Conservation (phyloP, 1,139 yeast species). For the Lodderomyces jiufengensis region DNA sequence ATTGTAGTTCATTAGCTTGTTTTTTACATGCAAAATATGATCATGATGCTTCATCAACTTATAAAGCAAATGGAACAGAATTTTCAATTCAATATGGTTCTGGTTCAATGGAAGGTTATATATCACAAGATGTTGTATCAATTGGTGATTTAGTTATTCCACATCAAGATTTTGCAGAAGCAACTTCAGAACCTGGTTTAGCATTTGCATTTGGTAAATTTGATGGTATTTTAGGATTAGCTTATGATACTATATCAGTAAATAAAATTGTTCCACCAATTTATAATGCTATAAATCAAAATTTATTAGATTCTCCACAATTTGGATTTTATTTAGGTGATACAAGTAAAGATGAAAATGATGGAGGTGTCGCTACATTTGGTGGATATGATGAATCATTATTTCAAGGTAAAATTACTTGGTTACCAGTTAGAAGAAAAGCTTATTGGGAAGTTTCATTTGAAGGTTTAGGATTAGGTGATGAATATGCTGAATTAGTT, state of each 20-base stretch:
- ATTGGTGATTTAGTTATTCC: slow-evolving; percentile 84
- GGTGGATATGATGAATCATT: slow-evolving; percentile 85
- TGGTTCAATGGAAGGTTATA: slow-evolving; percentile 87
- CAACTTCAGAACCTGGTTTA: slow-evolving; percentile 94
- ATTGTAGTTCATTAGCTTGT: slow-evolving; percentile 92
- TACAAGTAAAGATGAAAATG: slow-evolving; percentile 54
- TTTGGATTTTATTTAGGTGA: slow-evolving; percentile 92
- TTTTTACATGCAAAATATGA: slow-evolving; percentile 88
- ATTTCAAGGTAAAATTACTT: slow-evolving; percentile 78
- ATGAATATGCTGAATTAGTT: slow-evolving; percentile 78
- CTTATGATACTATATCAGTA: slow-evolving; percentile 86
- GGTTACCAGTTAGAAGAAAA: slow-evolving; percentile 97
- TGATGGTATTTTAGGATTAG: slow-evolving; percentile 95
- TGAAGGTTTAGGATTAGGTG: slow-evolving; percentile 86
- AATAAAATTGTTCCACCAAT: slow-evolving; percentile 88
- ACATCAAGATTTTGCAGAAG: slow-evolving; percentile 92
- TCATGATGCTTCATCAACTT: slow-evolving; percentile 73
- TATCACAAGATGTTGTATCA: slow-evolving; percentile 76
- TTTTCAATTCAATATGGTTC: slow-evolving; percentile 88
- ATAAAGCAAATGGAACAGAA: slow-evolving; percentile 79
- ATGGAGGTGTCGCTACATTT: slow-evolving; percentile 89
- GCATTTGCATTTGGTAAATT: slow-evolving; percentile 98
- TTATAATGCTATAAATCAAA: slow-evolving; percentile 80
- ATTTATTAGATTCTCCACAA: slow-evolving; percentile 75
- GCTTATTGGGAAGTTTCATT: slow-evolving; percentile 99